Conservation (phyloP, 805 yeast species). For the Barnettozyma sucrosica region DNA sequence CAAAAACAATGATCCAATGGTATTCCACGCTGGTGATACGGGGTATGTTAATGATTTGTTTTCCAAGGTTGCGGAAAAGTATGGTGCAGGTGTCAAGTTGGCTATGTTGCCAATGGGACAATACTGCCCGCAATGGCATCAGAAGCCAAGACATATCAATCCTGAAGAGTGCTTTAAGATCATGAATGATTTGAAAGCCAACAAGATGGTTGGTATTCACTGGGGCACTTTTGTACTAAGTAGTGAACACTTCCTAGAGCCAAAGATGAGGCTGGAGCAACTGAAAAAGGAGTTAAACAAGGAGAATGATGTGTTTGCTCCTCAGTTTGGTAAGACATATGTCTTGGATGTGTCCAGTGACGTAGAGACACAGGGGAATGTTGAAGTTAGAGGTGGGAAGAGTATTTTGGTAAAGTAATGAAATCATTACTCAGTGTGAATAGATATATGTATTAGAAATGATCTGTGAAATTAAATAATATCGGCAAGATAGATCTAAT, state of each 20-base stretch:
- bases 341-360: conserved; percentile 32
- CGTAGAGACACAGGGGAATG: conserved; percentile 2
- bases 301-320: conserved; percentile 45
- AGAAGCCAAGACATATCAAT: conserved; percentile 78
- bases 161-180: conserved; percentile 74
- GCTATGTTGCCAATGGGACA: conserved; percentile 92
- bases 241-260: conserved; percentile 84
- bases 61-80: conserved; percentile 53
- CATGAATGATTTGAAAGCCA: conserved; percentile 54
- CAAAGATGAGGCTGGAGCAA: conserved; percentile 52
- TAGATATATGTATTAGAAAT: no score
- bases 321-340: conserved; percentile 71
- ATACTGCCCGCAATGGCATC: conserved; percentile 93
- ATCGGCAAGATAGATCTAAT: neutral
- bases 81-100: conserved; percentile 52
- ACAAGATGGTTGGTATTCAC: conserved; percentile 78
- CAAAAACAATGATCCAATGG: conserved; percentile 59
- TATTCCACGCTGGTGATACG: conserved; percentile 93
- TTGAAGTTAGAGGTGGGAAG: conserved; percentile 26
- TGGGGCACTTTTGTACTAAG: conserved; percentile 95
- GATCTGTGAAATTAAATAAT: neutral
- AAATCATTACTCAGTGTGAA: neutral
- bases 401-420: conserved; percentile 25
- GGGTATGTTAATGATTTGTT: conserved; percentile 80
- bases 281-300: conserved; percentile 39